These are phyloP conservation scores for Trichoderma guizhouense DNA, from an alignment of 2,329 filamentous ascomycete genomes.

Conservation along the genomic window DNA sequence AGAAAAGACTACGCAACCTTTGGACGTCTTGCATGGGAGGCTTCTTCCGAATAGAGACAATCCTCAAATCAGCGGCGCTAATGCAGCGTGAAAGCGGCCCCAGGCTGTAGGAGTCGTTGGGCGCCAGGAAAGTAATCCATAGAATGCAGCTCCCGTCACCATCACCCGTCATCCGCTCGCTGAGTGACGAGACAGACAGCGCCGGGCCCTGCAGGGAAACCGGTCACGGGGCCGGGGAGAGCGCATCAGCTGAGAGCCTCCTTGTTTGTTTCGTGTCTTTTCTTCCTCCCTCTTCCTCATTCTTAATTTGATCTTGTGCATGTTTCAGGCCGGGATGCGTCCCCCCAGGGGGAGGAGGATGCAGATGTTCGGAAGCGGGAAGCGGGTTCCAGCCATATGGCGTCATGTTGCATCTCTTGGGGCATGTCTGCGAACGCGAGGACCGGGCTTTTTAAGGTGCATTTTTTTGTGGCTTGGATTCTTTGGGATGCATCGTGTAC, in stretches of 20 bases:
- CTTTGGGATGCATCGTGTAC: background rate
- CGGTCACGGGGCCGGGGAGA: background rate
- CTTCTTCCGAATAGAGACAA: slow-evolving; percentile 4
- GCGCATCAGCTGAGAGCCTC: background rate
- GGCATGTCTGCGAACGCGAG: background rate
- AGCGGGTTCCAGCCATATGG: background rate
- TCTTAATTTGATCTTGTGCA: background rate
- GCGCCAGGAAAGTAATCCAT: background rate
- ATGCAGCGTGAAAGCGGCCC: slow-evolving; percentile 1
- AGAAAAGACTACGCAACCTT: background rate
- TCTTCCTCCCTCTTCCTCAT: background rate
- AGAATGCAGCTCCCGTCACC: background rate
- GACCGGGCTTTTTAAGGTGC: background rate
- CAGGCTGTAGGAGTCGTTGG: background rate
- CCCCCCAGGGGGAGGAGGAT: background rate
- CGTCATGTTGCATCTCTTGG: background rate
- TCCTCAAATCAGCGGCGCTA: background rate
- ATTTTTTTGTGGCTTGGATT: background rate
- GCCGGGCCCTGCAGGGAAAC: background rate
- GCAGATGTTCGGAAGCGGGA: background rate
- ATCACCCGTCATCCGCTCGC: background rate
- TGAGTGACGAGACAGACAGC: background rate
- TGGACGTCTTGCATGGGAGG: background rate
- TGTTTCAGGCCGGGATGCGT: background rate
- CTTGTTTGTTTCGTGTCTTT: background rate